phyloP scores from a whole-genome alignment of 805 yeast genomes.

The Komagataella mondaviorum region DNA sequence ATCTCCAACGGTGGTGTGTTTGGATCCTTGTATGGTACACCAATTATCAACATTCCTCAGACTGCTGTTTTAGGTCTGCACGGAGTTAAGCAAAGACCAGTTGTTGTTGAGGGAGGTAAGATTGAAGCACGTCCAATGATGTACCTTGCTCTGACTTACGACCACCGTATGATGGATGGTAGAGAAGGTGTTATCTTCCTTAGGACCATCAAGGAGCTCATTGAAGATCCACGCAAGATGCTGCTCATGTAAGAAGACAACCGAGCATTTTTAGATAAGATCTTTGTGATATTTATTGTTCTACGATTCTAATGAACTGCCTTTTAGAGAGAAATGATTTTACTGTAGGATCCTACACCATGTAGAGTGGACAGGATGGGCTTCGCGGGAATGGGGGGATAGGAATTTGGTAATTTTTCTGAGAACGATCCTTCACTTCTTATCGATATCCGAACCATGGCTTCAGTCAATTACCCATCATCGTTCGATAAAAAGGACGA shows the following conservation, averaged over 20 bases:
- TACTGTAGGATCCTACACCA: background rate
- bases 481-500: conserved; percentile 27
- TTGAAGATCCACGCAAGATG: conserved; percentile 99
- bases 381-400: background rate
- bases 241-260: conserved; percentile 27
- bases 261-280: background rate
- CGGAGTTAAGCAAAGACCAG: conserved; percentile 96
- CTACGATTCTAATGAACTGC: background rate
- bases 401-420: background rate
- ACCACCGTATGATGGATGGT: conserved; percentile 96
- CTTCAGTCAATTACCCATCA: conserved; percentile 30
- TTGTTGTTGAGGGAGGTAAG: conserved; percentile 81
- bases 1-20: conserved; percentile 99
- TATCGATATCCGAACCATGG: conserved; percentile 10
- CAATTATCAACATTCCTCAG: conserved; percentile 96
- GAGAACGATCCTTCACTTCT: background rate
- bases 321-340: background rate
- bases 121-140: conserved; percentile 97
- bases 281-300: background rate
- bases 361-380: background rate
- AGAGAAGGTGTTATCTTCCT: conserved; percentile 97
- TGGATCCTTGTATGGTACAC: conserved; percentile 96
- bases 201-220: conserved; percentile 89
- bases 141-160: conserved; percentile 97
- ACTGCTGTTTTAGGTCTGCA: conserved; percentile 96